phyloP scores from a whole-genome alignment of 176 grass and related monocot genomes.

The Thinopyrum elongatum region DNA sequence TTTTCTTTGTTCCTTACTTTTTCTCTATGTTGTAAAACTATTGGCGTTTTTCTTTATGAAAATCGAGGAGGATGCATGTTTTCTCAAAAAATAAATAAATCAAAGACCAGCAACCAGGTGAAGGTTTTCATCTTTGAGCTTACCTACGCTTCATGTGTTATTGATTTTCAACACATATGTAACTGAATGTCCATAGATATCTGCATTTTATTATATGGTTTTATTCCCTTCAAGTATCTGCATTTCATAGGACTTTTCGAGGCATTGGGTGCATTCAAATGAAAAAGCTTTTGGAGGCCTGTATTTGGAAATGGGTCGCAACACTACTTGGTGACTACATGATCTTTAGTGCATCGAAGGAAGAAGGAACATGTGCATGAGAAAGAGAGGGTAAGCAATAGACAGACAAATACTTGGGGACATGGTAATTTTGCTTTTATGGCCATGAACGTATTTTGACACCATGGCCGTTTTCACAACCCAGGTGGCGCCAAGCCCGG shows the following conservation, averaged over 20 bases:
- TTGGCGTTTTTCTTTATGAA: too few relatives aligned
- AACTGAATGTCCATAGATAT: too few relatives aligned
- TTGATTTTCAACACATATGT: conserved; percentile 10
- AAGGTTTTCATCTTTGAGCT: conserved; percentile 30
- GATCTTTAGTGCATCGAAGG: too few relatives aligned
- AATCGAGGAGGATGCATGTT: too few relatives aligned
- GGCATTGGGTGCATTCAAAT: too few relatives aligned
- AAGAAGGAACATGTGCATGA: neutral
- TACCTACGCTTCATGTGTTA: conserved; percentile 8
- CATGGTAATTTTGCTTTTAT: neutral
- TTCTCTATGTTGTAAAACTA: too few relatives aligned
- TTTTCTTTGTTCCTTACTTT: too few relatives aligned
- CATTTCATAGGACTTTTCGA: too few relatives aligned
- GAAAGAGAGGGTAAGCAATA: neutral
- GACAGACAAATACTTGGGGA: neutral
- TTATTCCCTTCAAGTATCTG: too few relatives aligned
- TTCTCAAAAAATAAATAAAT: too few relatives aligned
- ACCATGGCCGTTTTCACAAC: neutral
- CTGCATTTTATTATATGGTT: too few relatives aligned
- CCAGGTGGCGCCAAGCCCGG: neutral
- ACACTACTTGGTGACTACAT: neutral
- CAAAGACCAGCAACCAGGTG: neutral
- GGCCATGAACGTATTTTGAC: neutral
- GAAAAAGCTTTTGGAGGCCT: too few relatives aligned
- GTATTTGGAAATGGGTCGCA: neutral